Evolutionary conservation across 2,329 filamentous ascomycete species (phyloP).

Genomic region (Phialophora expanda): DNA sequence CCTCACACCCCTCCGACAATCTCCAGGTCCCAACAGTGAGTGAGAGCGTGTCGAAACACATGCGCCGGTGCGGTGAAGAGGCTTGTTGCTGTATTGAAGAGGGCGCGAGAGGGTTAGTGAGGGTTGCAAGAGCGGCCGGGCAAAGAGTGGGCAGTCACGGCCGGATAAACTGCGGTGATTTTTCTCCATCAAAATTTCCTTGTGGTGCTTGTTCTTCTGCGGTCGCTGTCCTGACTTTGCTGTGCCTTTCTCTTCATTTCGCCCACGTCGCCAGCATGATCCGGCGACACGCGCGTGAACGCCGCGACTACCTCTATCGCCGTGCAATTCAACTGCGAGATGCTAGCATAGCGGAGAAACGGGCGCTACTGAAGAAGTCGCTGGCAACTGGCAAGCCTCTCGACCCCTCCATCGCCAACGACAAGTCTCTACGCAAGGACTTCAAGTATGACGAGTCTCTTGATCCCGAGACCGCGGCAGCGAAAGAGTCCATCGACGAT

Average conservation of each 20-base stretch:
- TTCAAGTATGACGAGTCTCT: slow-evolving; percentile 92
- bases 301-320: slow-evolving; percentile 88
- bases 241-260: background rate
- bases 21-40: slow-evolving; percentile 24
- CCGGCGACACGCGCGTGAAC: slow-evolving; percentile 76
- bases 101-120: slow-evolving; percentile 6
- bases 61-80: slow-evolving; percentile 20
- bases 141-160: slow-evolving; percentile 14
- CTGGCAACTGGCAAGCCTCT: slow-evolving; percentile 88
- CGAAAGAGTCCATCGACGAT: slow-evolving; percentile 82
- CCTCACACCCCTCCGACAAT: slow-evolving; percentile 31
- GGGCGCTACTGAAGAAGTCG: slow-evolving; percentile 82
- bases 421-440: slow-evolving; percentile 81
- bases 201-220: background rate
- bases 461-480: slow-evolving; percentile 81
- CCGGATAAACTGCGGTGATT: slow-evolving; percentile 22
- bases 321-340: slow-evolving; percentile 85
- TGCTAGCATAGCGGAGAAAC: slow-evolving; percentile 90
- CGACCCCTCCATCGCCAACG: slow-evolving; percentile 80
- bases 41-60: slow-evolving; percentile 14
- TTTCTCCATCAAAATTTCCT: slow-evolving; percentile 27
- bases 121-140: background rate
- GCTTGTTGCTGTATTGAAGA: slow-evolving; percentile 4
- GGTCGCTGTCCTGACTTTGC: background rate
- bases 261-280: slow-evolving; percentile 25